Conservation (phyloP, 2,329 filamentous ascomycete genomes). For the Colletotrichum trifolii region DNA sequence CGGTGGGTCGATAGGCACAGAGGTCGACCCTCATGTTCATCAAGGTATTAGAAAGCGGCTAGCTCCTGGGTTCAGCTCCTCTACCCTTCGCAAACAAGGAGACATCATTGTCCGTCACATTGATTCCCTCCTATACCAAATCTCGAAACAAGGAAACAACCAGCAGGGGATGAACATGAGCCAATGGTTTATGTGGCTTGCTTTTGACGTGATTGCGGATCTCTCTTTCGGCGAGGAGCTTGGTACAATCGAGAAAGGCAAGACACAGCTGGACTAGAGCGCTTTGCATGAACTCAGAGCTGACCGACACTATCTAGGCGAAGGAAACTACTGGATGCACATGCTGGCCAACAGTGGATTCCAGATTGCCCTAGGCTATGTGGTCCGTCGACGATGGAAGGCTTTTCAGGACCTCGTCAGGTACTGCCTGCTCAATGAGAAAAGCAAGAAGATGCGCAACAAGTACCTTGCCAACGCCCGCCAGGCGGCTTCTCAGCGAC, state of each 20-base stretch:
- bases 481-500: neutral
- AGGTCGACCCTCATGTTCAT: conserved; percentile 21
- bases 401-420: conserved; percentile 1
- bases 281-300: neutral
- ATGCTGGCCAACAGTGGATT: conserved; percentile 27
- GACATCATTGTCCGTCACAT: conserved; percentile 49
- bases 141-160: neutral
- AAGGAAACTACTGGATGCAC: conserved; percentile 16
- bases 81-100: conserved; percentile 39
- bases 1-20: conserved; percentile 36
- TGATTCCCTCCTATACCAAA: conserved; percentile 47
- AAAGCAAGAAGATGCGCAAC: conserved; percentile 16
- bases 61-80: conserved; percentile 39
- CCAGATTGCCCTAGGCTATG: conserved; percentile 20
- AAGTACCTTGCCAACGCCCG: conserved; percentile 10
- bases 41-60: conserved; percentile 27
- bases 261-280: too few relatives aligned
- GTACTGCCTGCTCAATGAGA: conserved; percentile 12
- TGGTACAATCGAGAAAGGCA: conserved; percentile 38
- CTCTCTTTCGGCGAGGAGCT: conserved; percentile 44
- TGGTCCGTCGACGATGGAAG: conserved; percentile 9
- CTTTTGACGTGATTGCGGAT: conserved; percentile 46
- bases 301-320: neutral
- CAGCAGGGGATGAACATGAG: conserved; percentile 44
- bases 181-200: conserved; percentile 42